phyloP scores from a whole-genome alignment of 2,329 filamentous ascomycete genomes.

The Boeremia lycopersici region DNA sequence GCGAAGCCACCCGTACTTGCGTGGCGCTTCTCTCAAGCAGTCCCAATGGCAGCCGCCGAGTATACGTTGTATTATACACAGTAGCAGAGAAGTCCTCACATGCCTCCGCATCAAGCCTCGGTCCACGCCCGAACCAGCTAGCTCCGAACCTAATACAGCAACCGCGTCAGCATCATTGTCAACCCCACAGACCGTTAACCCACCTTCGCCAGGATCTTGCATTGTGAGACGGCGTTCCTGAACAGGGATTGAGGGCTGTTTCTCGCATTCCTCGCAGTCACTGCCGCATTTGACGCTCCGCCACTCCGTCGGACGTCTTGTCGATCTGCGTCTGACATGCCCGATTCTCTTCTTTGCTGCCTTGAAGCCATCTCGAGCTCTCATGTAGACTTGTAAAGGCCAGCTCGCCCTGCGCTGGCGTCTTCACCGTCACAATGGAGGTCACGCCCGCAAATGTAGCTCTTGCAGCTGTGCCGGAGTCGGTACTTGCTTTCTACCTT shows the following conservation, averaged over 20 bases:
- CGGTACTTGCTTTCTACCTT: slow-evolving; percentile 25
- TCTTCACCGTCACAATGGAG: slow-evolving; percentile 19
- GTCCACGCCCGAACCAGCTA: neutral
- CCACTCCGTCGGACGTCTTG: too few species aligned
- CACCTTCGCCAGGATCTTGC: neutral
- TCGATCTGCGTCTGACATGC: too few species aligned
- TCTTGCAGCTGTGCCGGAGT: slow-evolving; percentile 27
- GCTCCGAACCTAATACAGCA: neutral
- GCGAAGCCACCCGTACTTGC: too few species aligned
- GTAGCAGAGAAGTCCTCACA: neutral
- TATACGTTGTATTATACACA: too few species aligned
- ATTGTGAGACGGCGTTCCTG: too few species aligned
- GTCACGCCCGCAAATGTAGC: slow-evolving; percentile 22
- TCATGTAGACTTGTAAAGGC: neutral
- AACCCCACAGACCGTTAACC: neutral
- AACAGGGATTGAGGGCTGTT: too few species aligned
- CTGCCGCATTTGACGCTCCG: too few species aligned
- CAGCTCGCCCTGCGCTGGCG: neutral
- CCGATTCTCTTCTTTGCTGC: too few species aligned
- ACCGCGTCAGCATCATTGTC: neutral
- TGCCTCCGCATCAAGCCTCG: neutral
- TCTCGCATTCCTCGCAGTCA: too few species aligned
- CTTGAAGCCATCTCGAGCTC: too few species aligned
- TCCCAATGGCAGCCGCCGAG: too few species aligned
- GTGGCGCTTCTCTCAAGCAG: too few species aligned